Percentiles rank a stretch among this genome's conserved stretches.
Conservation (phyloP, 768 basidiomycete species). For the Lyophyllum atratum region DNA sequence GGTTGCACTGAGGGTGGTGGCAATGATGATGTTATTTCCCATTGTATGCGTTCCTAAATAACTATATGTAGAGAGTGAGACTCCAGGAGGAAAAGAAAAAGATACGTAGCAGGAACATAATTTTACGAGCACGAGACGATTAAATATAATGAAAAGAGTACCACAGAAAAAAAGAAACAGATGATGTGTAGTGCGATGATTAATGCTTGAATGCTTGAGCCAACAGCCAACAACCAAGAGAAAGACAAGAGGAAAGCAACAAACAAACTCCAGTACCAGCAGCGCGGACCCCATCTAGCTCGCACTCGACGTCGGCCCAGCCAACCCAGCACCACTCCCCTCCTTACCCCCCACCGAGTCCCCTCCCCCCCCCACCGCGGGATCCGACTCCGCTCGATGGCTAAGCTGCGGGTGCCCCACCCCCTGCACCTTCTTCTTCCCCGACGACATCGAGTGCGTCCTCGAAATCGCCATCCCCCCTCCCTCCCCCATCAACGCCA, state of each 20-base stretch:
- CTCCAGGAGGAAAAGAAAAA: not conserved
- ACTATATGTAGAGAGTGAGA: not conserved
- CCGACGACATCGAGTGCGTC: conserved; percentile 21
- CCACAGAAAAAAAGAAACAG: not conserved
- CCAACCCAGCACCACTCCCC: not conserved
- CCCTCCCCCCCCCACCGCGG: not conserved
- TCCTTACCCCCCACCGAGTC: too few species aligned
- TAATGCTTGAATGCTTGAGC: not conserved
- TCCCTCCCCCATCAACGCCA: too few species aligned
- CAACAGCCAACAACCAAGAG: not conserved
- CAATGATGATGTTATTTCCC: not conserved
- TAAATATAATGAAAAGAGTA: too few species aligned
- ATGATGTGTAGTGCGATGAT: not conserved
- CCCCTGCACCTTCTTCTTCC: too few species aligned
- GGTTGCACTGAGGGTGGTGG: not conserved
- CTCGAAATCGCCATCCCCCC: conserved; percentile 11
- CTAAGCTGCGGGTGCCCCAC: conserved; percentile 1
- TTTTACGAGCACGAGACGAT: not conserved
- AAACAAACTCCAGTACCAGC: not conserved
- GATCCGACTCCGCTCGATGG: conserved; percentile 3
- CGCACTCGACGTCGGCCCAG: not conserved
- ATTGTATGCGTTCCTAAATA: not conserved
- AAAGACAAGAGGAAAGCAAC: not conserved
- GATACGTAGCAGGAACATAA: too few species aligned
- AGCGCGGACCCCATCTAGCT: too few species aligned